phyloP scores from a whole-genome alignment of 305 asterid genomes.

The Caryopteris hybrid region DNA sequence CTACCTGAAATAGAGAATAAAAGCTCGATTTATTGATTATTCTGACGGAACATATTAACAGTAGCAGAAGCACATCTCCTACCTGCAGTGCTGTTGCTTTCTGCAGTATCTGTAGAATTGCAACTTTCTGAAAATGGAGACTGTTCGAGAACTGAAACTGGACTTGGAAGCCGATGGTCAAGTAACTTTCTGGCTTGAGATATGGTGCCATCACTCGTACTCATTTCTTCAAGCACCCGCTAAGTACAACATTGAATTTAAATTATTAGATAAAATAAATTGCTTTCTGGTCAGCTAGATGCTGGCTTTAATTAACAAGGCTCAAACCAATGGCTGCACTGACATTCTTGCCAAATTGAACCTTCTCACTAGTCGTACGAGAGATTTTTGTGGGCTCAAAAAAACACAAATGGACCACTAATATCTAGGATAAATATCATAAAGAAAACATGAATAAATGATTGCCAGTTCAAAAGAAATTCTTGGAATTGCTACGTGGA shows the following conservation, averaged over 20 bases:
- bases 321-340: too few species aligned
- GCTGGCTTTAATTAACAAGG: too few species aligned
- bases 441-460: too few species aligned
- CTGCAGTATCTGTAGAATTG: slow-evolving; percentile 61
- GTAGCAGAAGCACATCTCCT: slow-evolving; percentile 7
- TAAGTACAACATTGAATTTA: slow-evolving; percentile 10
- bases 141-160: slow-evolving; percentile 72
- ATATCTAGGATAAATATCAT: too few species aligned
- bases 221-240: slow-evolving; percentile 36
- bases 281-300: too few species aligned
- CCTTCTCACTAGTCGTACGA: too few species aligned
- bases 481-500: slow-evolving; percentile 23
- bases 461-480: too few species aligned
- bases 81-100: slow-evolving; percentile 57
- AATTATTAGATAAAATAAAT: not conserved
- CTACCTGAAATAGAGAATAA: slow-evolving; percentile 46
- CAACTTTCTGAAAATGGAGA: slow-evolving; percentile 54
- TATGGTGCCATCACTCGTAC: slow-evolving; percentile 24
- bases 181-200: slow-evolving; percentile 33
- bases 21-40: too few species aligned
- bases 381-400: too few species aligned
- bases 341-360: too few species aligned
- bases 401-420: too few species aligned
- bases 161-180: slow-evolving; percentile 63
- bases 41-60: too few species aligned